Evolutionary conservation across 2,329 filamentous ascomycete species (phyloP).

Genomic region (Coleophoma crateriformis): DNA sequence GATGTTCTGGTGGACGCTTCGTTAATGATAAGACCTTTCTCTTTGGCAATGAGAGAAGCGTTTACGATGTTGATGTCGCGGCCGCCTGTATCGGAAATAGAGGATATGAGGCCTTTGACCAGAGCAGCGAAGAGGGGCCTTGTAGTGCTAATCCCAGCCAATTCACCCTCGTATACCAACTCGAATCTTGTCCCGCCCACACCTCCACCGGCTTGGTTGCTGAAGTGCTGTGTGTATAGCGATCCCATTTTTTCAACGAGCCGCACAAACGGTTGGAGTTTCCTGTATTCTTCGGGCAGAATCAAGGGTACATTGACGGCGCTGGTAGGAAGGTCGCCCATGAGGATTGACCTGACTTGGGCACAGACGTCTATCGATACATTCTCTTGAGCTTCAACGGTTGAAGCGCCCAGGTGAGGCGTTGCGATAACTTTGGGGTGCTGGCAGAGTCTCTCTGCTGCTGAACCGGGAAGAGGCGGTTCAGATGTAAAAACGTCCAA

Average conservation of each 20-base stretch:
- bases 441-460: conserved; percentile 56
- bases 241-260: conserved; percentile 76
- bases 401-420: conserved; percentile 75
- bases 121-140: conserved; percentile 74
- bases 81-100: conserved; percentile 61
- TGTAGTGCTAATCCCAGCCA: conserved; percentile 67
- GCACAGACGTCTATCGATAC: conserved; percentile 79
- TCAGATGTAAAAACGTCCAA: conserved; percentile 77
- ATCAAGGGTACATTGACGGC: conserved; percentile 81
- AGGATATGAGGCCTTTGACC: conserved; percentile 68
- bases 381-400: conserved; percentile 78
- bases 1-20: conserved; percentile 60
- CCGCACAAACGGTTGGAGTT: conserved; percentile 69
- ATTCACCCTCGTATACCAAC: conserved; percentile 69
- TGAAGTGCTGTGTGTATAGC: conserved; percentile 74
- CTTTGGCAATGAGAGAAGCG: conserved; percentile 66
- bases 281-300: conserved; percentile 72
- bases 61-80: conserved; percentile 80
- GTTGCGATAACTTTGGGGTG: conserved; percentile 73
- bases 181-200: conserved; percentile 66
- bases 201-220: conserved; percentile 22
- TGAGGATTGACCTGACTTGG: conserved; percentile 69
- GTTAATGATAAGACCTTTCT: conserved; percentile 72
- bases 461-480: conserved; percentile 54
- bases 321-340: conserved; percentile 66